Percentiles rank a stretch among this genome's conserved stretches.
These are phyloP conservation scores for Xylariales sp. DNA, from an alignment of 2,329 filamentous ascomycete species.

Conservation along the genomic window DNA sequence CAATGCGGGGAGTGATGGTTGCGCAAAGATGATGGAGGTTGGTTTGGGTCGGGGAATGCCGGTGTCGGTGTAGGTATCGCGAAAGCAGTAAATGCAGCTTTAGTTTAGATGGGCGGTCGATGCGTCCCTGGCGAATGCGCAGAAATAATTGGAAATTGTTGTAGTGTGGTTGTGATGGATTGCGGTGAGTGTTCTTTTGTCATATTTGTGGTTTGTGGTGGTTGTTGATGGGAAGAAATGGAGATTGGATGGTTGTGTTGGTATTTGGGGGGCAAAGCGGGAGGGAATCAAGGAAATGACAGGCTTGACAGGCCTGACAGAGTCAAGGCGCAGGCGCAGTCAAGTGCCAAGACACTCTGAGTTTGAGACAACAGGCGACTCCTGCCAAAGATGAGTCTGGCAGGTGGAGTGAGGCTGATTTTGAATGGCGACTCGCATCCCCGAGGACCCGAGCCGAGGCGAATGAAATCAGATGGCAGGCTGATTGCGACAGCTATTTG, in stretches of 20 bases:
- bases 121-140: constrained; percentile 10
- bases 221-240: neutral
- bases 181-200: constrained; percentile 12
- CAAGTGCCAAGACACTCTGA: no score
- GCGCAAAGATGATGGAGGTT: neutral
- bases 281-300: no score
- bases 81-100: neutral
- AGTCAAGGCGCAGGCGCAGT: no score
- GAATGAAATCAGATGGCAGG: no score
- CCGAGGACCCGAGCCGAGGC: no score
- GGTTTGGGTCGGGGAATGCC: neutral
- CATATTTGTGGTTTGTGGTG: constrained; percentile 21
- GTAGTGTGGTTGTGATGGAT: constrained; percentile 9
- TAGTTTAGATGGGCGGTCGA: constrained; percentile 14
- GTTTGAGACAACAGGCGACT: no score
- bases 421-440: no score
- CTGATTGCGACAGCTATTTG: no score
- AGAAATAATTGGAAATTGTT: constrained; percentile 6
- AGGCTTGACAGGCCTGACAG: no score
- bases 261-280: no score
- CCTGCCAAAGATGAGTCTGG: no score
- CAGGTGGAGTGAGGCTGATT: no score
- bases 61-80: neutral
- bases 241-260: neutral
- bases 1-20: constrained; percentile 2